Conservation (phyloP, 1,284 basidiomycete genomes). For the Ceratobasidium sp. region DNA sequence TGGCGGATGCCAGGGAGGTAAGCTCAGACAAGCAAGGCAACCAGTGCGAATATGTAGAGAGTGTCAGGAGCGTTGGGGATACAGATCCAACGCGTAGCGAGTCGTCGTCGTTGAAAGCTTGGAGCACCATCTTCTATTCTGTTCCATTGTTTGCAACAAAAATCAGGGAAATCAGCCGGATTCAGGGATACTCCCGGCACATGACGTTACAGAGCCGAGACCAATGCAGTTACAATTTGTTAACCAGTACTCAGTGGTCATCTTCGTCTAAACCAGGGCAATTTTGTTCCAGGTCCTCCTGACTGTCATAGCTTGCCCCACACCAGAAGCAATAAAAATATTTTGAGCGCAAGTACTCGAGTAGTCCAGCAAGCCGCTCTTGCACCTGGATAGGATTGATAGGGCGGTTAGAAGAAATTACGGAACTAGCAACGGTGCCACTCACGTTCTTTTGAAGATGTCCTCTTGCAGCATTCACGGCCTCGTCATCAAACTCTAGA, state of each 20-base stretch:
- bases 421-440: constrained; percentile 43
- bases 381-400: constrained; percentile 65
- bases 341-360: constrained; percentile 78
- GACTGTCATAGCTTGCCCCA: constrained; percentile 76
- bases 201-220: constrained; percentile 27
- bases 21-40: constrained; percentile 34
- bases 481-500: constrained; percentile 64
- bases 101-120: constrained; percentile 33
- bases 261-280: constrained; percentile 85
- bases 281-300: constrained; percentile 70
- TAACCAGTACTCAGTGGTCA: constrained; percentile 62
- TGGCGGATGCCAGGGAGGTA: background rate
- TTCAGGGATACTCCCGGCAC: constrained; percentile 15
- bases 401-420: constrained; percentile 21
- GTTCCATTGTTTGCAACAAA: constrained; percentile 41
- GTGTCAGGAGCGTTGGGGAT: background rate
- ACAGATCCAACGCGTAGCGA: background rate
- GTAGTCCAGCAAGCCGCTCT: constrained; percentile 74
- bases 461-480: constrained; percentile 73
- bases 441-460: constrained; percentile 77
- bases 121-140: background rate
- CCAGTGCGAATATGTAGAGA: constrained; percentile 28
- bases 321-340: constrained; percentile 90
- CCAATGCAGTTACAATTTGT: constrained; percentile 6
- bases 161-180: constrained; percentile 27